Evolutionary conservation across 257 asterid genomes (phyloP).

Genomic region (Ilex asprella): DNA sequence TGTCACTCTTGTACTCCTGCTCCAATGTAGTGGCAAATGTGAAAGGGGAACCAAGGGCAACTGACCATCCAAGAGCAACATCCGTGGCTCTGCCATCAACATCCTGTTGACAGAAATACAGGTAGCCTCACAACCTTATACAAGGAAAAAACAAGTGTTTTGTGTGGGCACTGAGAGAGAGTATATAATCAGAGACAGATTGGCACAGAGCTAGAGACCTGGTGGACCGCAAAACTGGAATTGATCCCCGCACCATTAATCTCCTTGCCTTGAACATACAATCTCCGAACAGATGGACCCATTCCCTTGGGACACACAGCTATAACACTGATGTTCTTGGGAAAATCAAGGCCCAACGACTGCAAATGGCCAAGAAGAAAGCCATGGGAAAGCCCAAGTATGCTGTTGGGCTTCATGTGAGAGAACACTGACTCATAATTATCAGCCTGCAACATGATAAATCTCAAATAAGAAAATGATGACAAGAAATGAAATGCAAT

Average conservation of each 20-base stretch:
- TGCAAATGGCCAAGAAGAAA: conserved; percentile 97
- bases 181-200: not conserved
- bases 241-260: conserved; percentile 95
- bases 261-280: conserved; percentile 94
- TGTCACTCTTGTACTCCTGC: conserved; percentile 89
- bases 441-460: conserved; percentile 62
- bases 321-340: conserved; percentile 79
- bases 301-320: conserved; percentile 99
- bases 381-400: conserved; percentile 96
- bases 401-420: conserved; percentile 92
- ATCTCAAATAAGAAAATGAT: conserved; percentile 2
- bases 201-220: conserved; percentile 33
- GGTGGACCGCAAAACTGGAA: conserved; percentile 94
- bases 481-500: too few relatives aligned
- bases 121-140: conserved; percentile 1
- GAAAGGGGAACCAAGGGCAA: conserved; percentile 96
- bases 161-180: not conserved
- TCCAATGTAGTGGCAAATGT: conserved; percentile 90
- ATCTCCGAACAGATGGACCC: conserved; percentile 99
- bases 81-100: conserved; percentile 96
- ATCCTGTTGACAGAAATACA: conserved; percentile 37
- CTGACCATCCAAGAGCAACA: conserved; percentile 96
- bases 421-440: conserved; percentile 79
- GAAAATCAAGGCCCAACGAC: conserved; percentile 76
- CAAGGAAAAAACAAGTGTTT: not conserved